Base-by-base conservation (phyloP, 2,329 filamentous ascomycete genomes). In the Tolypocladium paradoxum region DNA sequence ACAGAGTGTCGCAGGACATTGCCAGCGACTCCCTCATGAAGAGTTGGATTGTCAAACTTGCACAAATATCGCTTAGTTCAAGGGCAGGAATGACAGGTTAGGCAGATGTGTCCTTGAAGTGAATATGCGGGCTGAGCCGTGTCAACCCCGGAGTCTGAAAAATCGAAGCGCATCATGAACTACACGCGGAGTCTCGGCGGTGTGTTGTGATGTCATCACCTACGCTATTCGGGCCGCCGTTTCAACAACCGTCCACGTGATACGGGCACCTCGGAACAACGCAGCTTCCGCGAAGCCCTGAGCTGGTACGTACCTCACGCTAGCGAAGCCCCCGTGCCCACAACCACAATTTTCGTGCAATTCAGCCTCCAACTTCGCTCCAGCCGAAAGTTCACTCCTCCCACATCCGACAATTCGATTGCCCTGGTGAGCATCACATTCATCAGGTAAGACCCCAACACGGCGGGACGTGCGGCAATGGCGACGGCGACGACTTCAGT, bases 401-500 rank as follows among this genome's bases (percentile, higher is more conserved):
- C 61, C 64, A 69, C 64, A 68, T 64, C 63, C 65, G 67, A 61
- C 70, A 69, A 72, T 64, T 65, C 70, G 72, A 75, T 74, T 75
- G 71, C 70, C 64, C 71, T 73, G 73, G 71, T 76, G 72, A 75
- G 61, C 69, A 64, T 64, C 64, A 63, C 59, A 68, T 66, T 70
- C 73, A 75, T 73, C 73, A 76, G 73, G 73, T 76, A 60, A 74
- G 73, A 73, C 38, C 22, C 20, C 48, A 47, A 12, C 18, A 54
- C 20, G 7, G 20, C 36, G 35, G n/a, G 9, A 14, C 43, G 18
- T 46, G 27, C 43, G 27, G 43, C 8, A 3, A 27, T 18, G 22
- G 6, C 22, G 40, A 9, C 24, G 22, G 27, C 22, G 38, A 40
- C 38, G 16, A 14, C 43, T 31, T 20, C 18, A 33, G 33, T 47